A percentile compares a stretch with the other conserved stretches of the same genome.
phyloP scores from a whole-genome alignment of 768 basidiomycete genomes.

The Tulasnella calospora region DNA sequence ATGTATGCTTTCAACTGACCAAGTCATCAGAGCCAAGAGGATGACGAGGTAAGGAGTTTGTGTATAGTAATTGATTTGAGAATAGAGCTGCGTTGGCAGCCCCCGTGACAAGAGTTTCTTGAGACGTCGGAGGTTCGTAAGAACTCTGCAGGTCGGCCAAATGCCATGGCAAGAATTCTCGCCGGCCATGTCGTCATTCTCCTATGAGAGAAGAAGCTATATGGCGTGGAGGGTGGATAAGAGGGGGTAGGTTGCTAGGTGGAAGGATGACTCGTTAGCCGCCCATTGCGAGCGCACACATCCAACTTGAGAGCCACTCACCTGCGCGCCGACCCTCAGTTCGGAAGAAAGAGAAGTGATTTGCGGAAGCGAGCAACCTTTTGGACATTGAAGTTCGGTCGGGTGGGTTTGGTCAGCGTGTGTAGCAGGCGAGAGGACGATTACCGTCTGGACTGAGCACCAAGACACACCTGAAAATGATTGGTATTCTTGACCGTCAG shows the following conservation, averaged over 20 bases:
- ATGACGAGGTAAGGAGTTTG: neutral
- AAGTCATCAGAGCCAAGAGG: neutral
- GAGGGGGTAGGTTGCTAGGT: neutral
- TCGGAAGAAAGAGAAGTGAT: neutral
- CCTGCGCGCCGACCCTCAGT: neutral
- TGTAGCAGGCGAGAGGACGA: neutral
- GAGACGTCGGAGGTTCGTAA: neutral
- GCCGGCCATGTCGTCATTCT: too few species aligned
- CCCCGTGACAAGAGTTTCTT: neutral
- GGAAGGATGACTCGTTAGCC: neutral
- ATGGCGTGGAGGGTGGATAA: neutral
- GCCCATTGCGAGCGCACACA: neutral
- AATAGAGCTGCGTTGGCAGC: too few species aligned
- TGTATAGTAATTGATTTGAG: conserved; percentile 1
- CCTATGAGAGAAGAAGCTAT: too few species aligned
- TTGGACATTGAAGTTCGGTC: neutral
- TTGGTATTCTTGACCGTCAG: neutral
- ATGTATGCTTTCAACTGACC: neutral
- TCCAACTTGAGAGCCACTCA: neutral
- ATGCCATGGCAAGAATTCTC: too few species aligned
- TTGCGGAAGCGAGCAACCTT: neutral
- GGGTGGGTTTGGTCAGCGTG: neutral
- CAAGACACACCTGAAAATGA: neutral
- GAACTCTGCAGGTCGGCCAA: too few species aligned
- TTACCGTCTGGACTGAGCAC: neutral